phyloP scores from a whole-genome alignment of 768 basidiomycete genomes.

The Lactifluus piperatus region DNA sequence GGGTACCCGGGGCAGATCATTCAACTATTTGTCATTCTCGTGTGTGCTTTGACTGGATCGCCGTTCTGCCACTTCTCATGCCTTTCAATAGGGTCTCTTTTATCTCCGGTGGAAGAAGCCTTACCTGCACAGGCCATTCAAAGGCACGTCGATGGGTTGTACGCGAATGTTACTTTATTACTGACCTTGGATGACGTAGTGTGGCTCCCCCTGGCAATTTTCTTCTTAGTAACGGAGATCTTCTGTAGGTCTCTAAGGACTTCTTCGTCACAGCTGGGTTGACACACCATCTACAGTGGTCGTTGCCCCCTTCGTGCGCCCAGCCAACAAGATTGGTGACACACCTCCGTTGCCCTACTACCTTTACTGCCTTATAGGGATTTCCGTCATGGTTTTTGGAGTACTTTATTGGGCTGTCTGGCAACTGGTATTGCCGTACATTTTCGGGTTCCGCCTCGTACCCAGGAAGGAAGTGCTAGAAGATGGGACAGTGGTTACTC shows the following conservation, averaged over 20 bases:
- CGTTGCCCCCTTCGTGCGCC: constrained; percentile 46
- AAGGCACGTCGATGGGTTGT: constrained; percentile 20
- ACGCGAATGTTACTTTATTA: constrained; percentile 1
- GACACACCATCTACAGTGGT: constrained; percentile 32
- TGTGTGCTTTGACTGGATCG: constrained; percentile 20
- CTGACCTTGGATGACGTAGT: constrained; percentile 30
- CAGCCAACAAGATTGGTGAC: constrained; percentile 46
- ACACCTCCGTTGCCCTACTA: constrained; percentile 55
- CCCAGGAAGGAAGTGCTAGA: constrained; percentile 39
- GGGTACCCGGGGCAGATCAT: constrained; percentile 49
- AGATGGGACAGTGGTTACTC: constrained; percentile 47
- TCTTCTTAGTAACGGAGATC: constrained; percentile 42
- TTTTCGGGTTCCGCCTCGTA: constrained; percentile 41
- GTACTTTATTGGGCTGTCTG: constrained; percentile 48
- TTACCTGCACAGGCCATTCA: constrained; percentile 41
- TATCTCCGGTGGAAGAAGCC: constrained; percentile 47
- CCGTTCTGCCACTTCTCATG: neutral
- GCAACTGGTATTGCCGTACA: constrained; percentile 40
- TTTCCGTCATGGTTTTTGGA: constrained; percentile 38
- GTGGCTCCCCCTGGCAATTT: constrained; percentile 46
- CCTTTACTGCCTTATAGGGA: constrained; percentile 48
- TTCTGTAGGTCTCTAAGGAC: constrained; percentile 36
- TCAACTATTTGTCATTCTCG: constrained; percentile 46
- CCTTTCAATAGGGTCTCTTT: constrained; percentile 38
- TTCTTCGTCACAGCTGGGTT: neutral